Base-by-base conservation (phyloP, 208 protist species). In the Endotrypanum monterogeii region DNA sequence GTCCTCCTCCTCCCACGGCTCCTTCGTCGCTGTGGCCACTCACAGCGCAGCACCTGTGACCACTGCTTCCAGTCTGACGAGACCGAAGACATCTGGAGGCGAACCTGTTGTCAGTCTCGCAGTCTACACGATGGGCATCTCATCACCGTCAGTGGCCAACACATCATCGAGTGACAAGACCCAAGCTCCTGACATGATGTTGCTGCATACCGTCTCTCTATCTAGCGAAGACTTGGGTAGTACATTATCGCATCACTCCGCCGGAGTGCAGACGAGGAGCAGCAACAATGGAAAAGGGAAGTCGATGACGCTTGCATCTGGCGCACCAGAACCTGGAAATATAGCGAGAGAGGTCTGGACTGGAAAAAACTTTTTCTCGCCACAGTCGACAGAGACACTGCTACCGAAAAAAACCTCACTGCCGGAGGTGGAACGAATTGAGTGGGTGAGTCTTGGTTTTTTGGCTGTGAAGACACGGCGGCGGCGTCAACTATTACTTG, bases 161-260 rank as follows among this genome's bases (percentile, higher is more conserved):
- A 30, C 65, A 65, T 18, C 51, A 37, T 48, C 56, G 16, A 61
- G 1, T 14, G 32, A 8, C 20, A 44, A n/a, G 1, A 32, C 41
- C 0, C 11, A 69, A 41, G 57, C 74, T 32, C 76, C 76, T 8
- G 76, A 80, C n/a, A 75, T 80, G 76, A 80, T 80, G 76, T 55
- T 67, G 41, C 20, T 80, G 25, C 69, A 76, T n/a, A 73, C 76
- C 9, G 48, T 76, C 1, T 16, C 48, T 44, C 14, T 80, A 25
- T 54, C 9, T 18, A 14, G 28, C 3, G 25, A 52, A 30, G 76
- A 75, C 37, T 6, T 80, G 28, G n/a, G 63, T 18, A n/a, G 44
- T 30, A 32, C 46, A 68, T 28, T 2, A 32, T 41, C 28, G 63
- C 63, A 2, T 6, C 41, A 25, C 18, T 4, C 63, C 20, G 46